These are phyloP conservation scores for Aspergillus bridgeri DNA, from an alignment of 495 filamentous ascomycete species.

Conservation along the genomic window DNA sequence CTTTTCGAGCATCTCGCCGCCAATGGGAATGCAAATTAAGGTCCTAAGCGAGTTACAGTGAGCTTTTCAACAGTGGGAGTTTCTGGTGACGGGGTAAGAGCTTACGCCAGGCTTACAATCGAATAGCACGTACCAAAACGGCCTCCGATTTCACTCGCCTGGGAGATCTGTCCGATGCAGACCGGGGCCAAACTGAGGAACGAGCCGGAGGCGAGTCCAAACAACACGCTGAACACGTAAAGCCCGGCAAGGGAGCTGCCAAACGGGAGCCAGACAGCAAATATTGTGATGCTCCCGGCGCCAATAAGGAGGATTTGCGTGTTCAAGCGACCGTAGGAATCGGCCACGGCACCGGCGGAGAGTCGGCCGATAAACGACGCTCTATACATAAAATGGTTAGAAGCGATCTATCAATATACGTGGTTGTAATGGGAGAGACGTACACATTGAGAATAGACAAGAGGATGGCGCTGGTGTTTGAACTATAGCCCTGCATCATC, in stretches of 20 bases:
- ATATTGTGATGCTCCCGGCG: slow-evolving; percentile 47
- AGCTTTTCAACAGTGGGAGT: background rate
- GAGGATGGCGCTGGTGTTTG: slow-evolving; percentile 30
- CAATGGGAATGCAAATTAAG: slow-evolving; percentile 39
- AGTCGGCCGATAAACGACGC: slow-evolving; percentile 58
- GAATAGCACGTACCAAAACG: slow-evolving; percentile 66
- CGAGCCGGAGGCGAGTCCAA: slow-evolving; percentile 59
- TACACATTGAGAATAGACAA: slow-evolving; percentile 36
- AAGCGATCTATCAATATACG: no score
- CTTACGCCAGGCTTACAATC: slow-evolving; percentile 58
- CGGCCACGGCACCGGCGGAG: slow-evolving; percentile 64
- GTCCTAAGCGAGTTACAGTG: slow-evolving; percentile 22
- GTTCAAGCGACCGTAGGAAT: slow-evolving; percentile 71
- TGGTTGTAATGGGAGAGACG: background rate
- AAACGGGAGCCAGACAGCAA: slow-evolving; percentile 57
- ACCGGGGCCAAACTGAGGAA: slow-evolving; percentile 62
- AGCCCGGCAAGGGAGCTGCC: slow-evolving; percentile 46
- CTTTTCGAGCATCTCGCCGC: slow-evolving; percentile 41
- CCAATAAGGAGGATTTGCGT: slow-evolving; percentile 36
- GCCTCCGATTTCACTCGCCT: slow-evolving; percentile 59
- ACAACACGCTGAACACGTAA: slow-evolving; percentile 56
- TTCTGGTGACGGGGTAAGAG: background rate
- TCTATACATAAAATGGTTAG: slow-evolving; percentile 8
- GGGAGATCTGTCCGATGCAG: slow-evolving; percentile 59
- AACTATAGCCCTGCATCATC: slow-evolving; percentile 36